These are phyloP conservation scores for Scleroderma bovista DNA, from an alignment of 768 basidiomycete genomes.

Conservation along the genomic window DNA sequence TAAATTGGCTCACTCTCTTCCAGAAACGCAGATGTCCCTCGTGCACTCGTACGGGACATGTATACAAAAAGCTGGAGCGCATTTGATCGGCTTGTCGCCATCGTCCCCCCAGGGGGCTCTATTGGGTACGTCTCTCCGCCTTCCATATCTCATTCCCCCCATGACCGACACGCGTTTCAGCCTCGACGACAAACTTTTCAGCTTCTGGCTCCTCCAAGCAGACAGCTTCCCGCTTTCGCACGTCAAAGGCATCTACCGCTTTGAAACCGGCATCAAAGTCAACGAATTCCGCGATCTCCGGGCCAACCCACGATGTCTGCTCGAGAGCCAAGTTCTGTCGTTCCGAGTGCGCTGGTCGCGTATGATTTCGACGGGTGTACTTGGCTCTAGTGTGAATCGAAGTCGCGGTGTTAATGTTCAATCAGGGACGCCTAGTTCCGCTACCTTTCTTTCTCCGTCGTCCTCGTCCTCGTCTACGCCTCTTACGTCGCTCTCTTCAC, in stretches of 20 bases:
- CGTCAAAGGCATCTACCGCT: conserved; percentile 81
- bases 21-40: conserved; percentile 81
- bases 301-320: conserved; percentile 80
- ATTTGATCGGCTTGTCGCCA: conserved; percentile 81
- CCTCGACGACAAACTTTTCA: conserved; percentile 89
- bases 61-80: conserved; percentile 93
- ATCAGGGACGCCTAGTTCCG: conserved; percentile 24
- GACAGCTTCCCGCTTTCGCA: conserved; percentile 72
- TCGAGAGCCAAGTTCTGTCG: conserved; percentile 76
- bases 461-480: too few relatives aligned
- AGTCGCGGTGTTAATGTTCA: conserved; percentile 28
- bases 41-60: conserved; percentile 82
- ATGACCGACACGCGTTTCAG: conserved; percentile 30
- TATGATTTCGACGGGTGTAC: conserved; percentile 62
- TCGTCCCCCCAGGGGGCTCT: conserved; percentile 86
- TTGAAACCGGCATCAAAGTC: conserved; percentile 85
- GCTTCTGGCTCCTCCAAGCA: conserved; percentile 81
- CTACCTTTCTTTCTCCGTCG: too few relatives aligned
- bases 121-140: conserved; percentile 58
- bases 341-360: conserved; percentile 81
- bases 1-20: background rate
- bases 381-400: conserved; percentile 39
- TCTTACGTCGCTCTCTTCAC: too few relatives aligned
- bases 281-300: conserved; percentile 85
- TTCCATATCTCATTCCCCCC: background rate